phyloP scores from a whole-genome alignment of 1,284 basidiomycete genomes.

The Microbotryum lychnidis-dioicae region DNA sequence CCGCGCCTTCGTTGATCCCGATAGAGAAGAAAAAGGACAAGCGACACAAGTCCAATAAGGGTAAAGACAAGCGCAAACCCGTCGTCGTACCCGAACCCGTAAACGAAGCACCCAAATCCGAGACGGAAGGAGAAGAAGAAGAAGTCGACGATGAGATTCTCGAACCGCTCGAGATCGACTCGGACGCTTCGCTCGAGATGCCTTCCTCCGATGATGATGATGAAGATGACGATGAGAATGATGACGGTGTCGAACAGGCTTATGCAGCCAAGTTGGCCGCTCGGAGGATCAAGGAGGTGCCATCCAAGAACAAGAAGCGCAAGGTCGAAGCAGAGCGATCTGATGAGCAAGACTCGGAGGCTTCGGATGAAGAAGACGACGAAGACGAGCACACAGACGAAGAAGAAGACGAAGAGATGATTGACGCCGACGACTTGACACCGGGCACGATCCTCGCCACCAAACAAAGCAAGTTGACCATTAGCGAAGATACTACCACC shows the following conservation, averaged over 20 bases:
- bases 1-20: slow-evolving; percentile 4
- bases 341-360: slow-evolving; percentile 1
- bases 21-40: background rate
- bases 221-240: slow-evolving; percentile 12
- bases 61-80: background rate
- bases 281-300: slow-evolving; percentile 15
- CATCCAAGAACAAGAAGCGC: slow-evolving; percentile 12
- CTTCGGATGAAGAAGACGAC: slow-evolving; percentile 17
- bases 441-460: slow-evolving; percentile 40
- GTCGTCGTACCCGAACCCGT: background rate
- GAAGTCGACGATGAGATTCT: slow-evolving; percentile 1
- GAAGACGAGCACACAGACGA: slow-evolving; percentile 27
- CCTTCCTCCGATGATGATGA: slow-evolving; percentile 8
- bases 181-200: slow-evolving; percentile 19
- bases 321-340: slow-evolving; percentile 9
- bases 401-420: slow-evolving; percentile 29
- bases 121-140: background rate
- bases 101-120: background rate
- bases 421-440: slow-evolving; percentile 31
- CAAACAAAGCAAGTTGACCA: slow-evolving; percentile 25
- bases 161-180: slow-evolving; percentile 18
- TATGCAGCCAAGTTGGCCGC: slow-evolving; percentile 26
- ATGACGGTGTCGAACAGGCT: slow-evolving; percentile 26
- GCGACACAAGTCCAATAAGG: background rate
- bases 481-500: slow-evolving; percentile 31